Conservation (phyloP, 192 early-diverging fungal species). For the Funneliformis geosporum region DNA sequence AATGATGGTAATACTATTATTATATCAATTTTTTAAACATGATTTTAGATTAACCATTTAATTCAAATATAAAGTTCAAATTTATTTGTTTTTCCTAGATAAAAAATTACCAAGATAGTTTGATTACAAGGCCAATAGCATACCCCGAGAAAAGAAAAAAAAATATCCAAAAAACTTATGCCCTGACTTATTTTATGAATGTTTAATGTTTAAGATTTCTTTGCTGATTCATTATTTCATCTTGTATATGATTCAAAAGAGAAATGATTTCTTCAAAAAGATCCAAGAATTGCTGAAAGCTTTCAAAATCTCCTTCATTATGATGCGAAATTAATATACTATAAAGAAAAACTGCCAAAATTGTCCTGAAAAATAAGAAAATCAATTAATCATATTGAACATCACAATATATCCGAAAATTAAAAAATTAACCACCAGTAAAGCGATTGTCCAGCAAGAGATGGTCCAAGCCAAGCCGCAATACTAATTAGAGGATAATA, state of each 20-base stretch:
- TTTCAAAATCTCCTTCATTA: slow-evolving; percentile 24
- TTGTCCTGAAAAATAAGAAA: slow-evolving; percentile 4
- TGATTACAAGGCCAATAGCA: too few relatives aligned
- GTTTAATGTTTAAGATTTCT: too few relatives aligned
- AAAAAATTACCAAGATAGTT: too few relatives aligned
- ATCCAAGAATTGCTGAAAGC: slow-evolving; percentile 25
- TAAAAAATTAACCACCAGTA: slow-evolving; percentile 20
- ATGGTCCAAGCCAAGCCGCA: slow-evolving; percentile 13
- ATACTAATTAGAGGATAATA: neutral
- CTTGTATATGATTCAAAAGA: neutral
- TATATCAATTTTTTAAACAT: too few relatives aligned
- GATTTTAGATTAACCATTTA: too few relatives aligned
- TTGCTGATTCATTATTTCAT: neutral
- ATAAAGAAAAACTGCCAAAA: neutral
- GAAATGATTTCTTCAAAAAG: neutral
- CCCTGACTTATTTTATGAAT: too few relatives aligned
- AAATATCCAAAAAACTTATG: too few relatives aligned
- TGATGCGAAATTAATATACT: neutral
- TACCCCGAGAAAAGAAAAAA: too few relatives aligned
- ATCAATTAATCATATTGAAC: neutral
- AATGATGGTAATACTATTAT: too few relatives aligned
- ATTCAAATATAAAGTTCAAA: too few relatives aligned
- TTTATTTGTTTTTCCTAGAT: too few relatives aligned
- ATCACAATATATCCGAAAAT: neutral
- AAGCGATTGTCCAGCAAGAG: slow-evolving; percentile 20